These are phyloP conservation scores for Citrus unshiu DNA, from an alignment of 345 rosid species.

Conservation along the genomic window DNA sequence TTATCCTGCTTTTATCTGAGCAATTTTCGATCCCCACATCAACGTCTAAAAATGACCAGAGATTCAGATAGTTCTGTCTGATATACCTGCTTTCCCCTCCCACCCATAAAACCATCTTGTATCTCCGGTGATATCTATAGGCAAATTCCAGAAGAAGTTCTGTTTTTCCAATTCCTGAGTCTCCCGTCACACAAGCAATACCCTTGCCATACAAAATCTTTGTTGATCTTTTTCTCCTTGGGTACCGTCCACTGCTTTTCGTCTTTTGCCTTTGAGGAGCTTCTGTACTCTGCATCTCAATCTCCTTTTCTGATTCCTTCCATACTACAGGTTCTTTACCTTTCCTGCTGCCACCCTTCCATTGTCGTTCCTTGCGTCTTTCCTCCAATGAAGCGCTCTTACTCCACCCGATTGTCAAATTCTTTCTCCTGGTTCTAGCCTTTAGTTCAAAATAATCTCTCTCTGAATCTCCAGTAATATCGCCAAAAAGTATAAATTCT, in stretches of 20 bases:
- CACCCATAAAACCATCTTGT: constrained; percentile 94
- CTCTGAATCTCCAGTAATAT: constrained; percentile 68
- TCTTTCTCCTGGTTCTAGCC: constrained; percentile 76
- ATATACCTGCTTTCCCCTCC: constrained; percentile 89
- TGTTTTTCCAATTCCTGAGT: constrained; percentile 88
- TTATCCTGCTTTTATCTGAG: constrained; percentile 53
- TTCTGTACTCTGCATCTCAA: constrained; percentile 74
- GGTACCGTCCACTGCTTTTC: constrained; percentile 37
- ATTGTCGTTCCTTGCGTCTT: constrained; percentile 29
- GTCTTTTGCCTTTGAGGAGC: constrained; percentile 33
- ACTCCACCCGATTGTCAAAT: constrained; percentile 65
- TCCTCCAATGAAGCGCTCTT: constrained; percentile 49
- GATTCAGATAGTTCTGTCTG: constrained; percentile 84
- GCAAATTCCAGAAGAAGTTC: constrained; percentile 96
- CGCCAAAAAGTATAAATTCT: constrained; percentile 86
- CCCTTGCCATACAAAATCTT: constrained; percentile 82
- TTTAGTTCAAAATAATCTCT: constrained; percentile 81
- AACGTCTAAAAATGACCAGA: constrained; percentile 70
- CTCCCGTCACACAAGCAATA: constrained; percentile 83
- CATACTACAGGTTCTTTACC: constrained; percentile 89
- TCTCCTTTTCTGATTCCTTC: constrained; percentile 96
- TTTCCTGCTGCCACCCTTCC: constrained; percentile 43
- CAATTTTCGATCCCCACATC: constrained; percentile 71
- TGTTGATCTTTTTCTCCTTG: constrained; percentile 61
- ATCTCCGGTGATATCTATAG: constrained; percentile 78